Evolutionary conservation across 768 basidiomycete genomes (phyloP).

Genomic region (Lenzites betulinus): DNA sequence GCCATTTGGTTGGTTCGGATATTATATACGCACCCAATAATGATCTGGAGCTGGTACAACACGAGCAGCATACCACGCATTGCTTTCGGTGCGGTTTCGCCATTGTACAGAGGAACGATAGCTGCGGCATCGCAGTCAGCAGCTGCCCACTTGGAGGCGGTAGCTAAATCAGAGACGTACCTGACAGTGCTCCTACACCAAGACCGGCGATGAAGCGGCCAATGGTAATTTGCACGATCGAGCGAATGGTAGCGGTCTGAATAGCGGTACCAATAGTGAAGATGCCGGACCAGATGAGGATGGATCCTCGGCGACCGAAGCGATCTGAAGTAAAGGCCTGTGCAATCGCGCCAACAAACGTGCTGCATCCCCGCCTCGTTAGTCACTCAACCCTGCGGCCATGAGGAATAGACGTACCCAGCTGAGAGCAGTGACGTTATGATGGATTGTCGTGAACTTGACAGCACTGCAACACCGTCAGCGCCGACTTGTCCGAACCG

Average conservation of each 20-base stretch:
- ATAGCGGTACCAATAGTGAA: slow-evolving; percentile 71
- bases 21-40: slow-evolving; percentile 52
- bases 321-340: slow-evolving; percentile 78
- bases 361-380: slow-evolving; percentile 23
- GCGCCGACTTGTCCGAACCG: slow-evolving; percentile 60
- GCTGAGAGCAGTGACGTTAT: slow-evolving; percentile 80
- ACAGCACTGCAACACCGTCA: slow-evolving; percentile 52
- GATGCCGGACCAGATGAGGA: slow-evolving; percentile 73
- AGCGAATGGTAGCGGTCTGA: slow-evolving; percentile 64
- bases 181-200: slow-evolving; percentile 75
- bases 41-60: slow-evolving; percentile 78
- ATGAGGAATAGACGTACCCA: slow-evolving; percentile 45
- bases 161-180: slow-evolving; percentile 32
- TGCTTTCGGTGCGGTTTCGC: slow-evolving; percentile 75
- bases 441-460: slow-evolving; percentile 68
- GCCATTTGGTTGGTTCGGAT: too few relatives aligned
- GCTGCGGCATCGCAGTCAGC: slow-evolving; percentile 9
- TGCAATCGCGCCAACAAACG: slow-evolving; percentile 53
- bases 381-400: slow-evolving; percentile 52
- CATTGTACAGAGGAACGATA: slow-evolving; percentile 58
- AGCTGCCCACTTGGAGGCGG: too few relatives aligned
- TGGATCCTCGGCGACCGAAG: slow-evolving; percentile 70
- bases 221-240: slow-evolving; percentile 65
- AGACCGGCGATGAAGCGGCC: slow-evolving; percentile 78
- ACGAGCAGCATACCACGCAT: slow-evolving; percentile 73